phyloP scores from a whole-genome alignment of 495 filamentous ascomycete species.

The Niebla homalea region DNA sequence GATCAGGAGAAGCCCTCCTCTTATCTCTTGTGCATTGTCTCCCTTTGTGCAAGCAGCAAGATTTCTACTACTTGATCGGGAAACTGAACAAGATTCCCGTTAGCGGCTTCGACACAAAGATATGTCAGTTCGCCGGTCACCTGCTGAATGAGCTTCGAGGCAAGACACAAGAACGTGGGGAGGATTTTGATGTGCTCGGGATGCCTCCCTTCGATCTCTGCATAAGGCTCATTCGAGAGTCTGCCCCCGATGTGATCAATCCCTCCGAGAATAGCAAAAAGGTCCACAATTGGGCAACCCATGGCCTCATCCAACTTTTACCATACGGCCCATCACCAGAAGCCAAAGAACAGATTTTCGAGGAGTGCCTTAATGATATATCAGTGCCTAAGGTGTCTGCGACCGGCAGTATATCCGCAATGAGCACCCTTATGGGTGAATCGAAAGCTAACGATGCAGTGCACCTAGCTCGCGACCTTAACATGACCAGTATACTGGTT shows the following conservation, averaged over 20 bases:
- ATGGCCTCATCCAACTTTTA: slow-evolving; percentile 40
- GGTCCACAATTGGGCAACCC: slow-evolving; percentile 44
- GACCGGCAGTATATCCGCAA: slow-evolving; percentile 58
- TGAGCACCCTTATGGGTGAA: slow-evolving; percentile 43
- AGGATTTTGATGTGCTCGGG: slow-evolving; percentile 13
- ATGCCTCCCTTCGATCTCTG: slow-evolving; percentile 41
- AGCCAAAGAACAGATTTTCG: slow-evolving; percentile 40
- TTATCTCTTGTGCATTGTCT: slow-evolving; percentile 59
- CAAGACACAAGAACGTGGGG: slow-evolving; percentile 9
- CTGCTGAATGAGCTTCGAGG: slow-evolving; percentile 28
- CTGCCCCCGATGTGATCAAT: slow-evolving; percentile 16
- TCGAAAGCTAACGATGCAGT: slow-evolving; percentile 28
- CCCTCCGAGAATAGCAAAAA: slow-evolving; percentile 9
- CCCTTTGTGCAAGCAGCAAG: slow-evolving; percentile 33
- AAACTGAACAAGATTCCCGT: slow-evolving; percentile 62
- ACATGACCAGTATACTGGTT: slow-evolving; percentile 37
- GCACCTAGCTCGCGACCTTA: slow-evolving; percentile 39
- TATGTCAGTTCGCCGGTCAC: slow-evolving; percentile 33
- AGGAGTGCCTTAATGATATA: slow-evolving; percentile 46
- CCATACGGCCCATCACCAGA: slow-evolving; percentile 33
- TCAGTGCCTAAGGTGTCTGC: slow-evolving; percentile 38
- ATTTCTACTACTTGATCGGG: slow-evolving; percentile 55
- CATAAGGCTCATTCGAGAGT: slow-evolving; percentile 55
- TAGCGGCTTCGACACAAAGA: slow-evolving; percentile 39
- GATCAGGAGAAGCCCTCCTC: slow-evolving; percentile 67